Percentiles rank a stretch among this genome's conserved stretches.
Evolutionary conservation across 148 eudicot genomes (phyloP).

Genomic region (Heliosperma pusillum): DNA sequence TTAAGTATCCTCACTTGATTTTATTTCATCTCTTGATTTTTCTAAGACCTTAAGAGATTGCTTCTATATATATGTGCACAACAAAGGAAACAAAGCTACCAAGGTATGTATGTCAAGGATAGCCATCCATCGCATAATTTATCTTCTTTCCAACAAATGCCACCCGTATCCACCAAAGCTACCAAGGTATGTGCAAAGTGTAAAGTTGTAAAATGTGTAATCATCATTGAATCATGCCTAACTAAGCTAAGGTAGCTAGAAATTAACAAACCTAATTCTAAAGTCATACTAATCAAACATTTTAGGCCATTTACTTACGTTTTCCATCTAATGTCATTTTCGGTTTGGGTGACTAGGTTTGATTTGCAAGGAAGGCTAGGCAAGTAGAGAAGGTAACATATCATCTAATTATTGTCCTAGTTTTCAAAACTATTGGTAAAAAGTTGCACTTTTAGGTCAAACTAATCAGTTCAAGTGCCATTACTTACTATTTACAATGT

Average conservation of each 20-base stretch:
- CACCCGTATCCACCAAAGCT: background rate
- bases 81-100: no score
- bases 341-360: conserved; percentile 11
- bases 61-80: no score
- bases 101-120: no score
- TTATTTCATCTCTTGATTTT: no score
- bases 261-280: background rate
- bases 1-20: no score
- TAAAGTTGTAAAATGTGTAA: background rate
- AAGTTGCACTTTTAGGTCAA: conserved; percentile 23
- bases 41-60: no score
- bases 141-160: background rate
- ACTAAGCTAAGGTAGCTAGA: background rate
- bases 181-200: no score
- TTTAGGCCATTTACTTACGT: background rate
- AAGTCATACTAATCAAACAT: background rate
- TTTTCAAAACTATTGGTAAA: conserved; percentile 26
- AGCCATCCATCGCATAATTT: no score
- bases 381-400: conserved; percentile 21
- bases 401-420: conserved; percentile 6
- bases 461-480: background rate
- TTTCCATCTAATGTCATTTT: background rate
- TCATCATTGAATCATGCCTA: background rate
- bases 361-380: conserved; percentile 20
- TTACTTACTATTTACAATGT: background rate